Base-by-base conservation (phyloP, 306 rosid genomes). In the Prunus salicina region DNA sequence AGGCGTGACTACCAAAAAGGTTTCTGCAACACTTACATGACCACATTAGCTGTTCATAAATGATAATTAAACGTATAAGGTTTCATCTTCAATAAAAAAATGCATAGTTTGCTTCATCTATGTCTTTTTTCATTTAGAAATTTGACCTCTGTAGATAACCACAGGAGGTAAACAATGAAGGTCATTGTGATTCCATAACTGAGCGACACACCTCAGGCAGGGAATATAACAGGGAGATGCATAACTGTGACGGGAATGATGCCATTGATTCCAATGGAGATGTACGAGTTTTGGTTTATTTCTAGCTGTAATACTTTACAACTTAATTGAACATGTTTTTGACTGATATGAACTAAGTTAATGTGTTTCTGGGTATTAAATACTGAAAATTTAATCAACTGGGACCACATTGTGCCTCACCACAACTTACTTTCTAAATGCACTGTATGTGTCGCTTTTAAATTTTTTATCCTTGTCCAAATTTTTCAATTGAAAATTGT, bases 91-190 rank as follows among this genome's bases (percentile, higher is more conserved):
- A 79, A 77, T 81, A n/a, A 7, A 38, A 38, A 28, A 53, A 34
- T 76, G 58, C 73, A 65, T 81, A 22, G 25, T 4, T 60, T 27
- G 28, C 34, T 25, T 60, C 65, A 5, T 25, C 12, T 55, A 13
- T 25, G 34, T 6, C 77, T 64, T 83, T 85, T 83, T 82, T 88
- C 82, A 81, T 38, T 82, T 82, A 88, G 93, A 87, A 91, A 83
- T 72, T 84, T 94, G 91, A 88, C 89, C 72, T 63, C 86, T 85
- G 88, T 81, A 80, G 84, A 88, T 90, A 74, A 86, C 89, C 79
- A 88, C 97, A 95, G 98, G 97, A 89, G 81, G 84, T 75, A 84
- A 77, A 76, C 55, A 67, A 68, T 80, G 96, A 83, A 73, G 83
- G 78, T 81, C 56, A 65, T 67, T 20, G 60, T 74, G 88, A 77